Conservation (phyloP, 805 yeast genomes). For the Metschnikowia noctiluminum region DNA sequence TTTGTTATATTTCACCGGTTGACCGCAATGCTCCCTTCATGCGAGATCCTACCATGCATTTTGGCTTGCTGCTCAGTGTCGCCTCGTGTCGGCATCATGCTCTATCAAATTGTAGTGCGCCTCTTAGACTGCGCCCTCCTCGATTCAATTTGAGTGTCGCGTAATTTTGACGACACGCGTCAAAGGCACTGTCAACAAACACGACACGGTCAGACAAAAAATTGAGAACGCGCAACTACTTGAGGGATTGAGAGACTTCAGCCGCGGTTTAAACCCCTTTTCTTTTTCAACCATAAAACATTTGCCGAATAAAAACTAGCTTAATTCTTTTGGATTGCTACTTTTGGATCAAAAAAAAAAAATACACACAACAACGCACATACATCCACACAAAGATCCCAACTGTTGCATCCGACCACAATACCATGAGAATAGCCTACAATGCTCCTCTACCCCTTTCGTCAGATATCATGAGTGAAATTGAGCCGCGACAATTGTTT, state of each 20-base stretch:
- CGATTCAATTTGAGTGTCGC: neutral
- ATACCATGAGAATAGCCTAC: slow-evolving; percentile 5
- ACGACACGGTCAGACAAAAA: slow-evolving; percentile 3
- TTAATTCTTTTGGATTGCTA: too few species aligned
- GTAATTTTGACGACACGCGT: slow-evolving; percentile 4
- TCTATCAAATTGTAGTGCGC: too few species aligned
- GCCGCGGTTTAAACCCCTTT: neutral
- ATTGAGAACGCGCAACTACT: neutral
- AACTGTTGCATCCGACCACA: neutral
- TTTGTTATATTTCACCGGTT: too few species aligned
- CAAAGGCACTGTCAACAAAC: slow-evolving; percentile 12
- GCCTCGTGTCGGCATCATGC: neutral
- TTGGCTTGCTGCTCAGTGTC: neutral
- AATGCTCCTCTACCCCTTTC: neutral
- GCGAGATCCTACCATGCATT: too few species aligned
- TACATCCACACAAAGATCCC: neutral
- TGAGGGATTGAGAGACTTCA: neutral
- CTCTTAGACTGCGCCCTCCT: neutral
- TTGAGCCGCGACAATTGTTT: neutral
- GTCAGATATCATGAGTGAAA: neutral
- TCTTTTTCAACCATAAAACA: neutral
- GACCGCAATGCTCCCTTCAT: too few species aligned
- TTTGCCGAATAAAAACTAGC: neutral
- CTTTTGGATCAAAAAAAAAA: too few species aligned
- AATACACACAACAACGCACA: too few species aligned